Evolutionary conservation across 2,329 filamentous ascomycete genomes (phyloP).

Genomic region (Fusarium nodosum): DNA sequence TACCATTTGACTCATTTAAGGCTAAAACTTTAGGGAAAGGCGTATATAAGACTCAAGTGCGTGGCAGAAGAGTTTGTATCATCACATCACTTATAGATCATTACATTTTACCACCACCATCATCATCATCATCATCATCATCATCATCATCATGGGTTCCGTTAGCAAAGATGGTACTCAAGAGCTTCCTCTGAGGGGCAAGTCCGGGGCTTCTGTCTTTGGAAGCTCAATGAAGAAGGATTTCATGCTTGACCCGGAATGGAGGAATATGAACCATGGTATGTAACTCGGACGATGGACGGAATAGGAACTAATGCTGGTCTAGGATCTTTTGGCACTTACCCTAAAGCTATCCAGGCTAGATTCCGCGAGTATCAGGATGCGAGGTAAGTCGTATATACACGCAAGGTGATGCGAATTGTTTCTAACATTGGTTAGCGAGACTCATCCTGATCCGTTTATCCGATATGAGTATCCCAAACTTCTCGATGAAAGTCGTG

Average conservation of each 20-base stretch:
- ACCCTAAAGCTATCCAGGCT: conserved; percentile 72
- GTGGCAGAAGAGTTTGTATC: not conserved
- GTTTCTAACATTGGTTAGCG: conserved; percentile 52
- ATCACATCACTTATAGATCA: not conserved
- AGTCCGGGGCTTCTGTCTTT: conserved; percentile 45
- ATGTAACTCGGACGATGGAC: conserved; percentile 31
- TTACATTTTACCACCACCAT: conserved; percentile 5
- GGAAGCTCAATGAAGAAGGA: conserved; percentile 66
- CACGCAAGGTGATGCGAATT: not conserved
- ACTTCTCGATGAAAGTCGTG: conserved; percentile 75
- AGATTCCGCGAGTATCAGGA: conserved; percentile 75
- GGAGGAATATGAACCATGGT: conserved; percentile 85
- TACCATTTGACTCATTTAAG: conserved; percentile 38
- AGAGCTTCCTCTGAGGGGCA: conserved; percentile 46
- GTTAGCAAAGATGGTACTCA: conserved; percentile 29
- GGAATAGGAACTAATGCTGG: not conserved
- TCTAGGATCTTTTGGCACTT: conserved; percentile 82
- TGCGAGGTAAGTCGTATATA: conserved; percentile 51
- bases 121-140: no score
- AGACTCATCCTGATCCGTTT: conserved; percentile 80
- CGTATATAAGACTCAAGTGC: conserved; percentile 14
- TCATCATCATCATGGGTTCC: conserved; percentile 44
- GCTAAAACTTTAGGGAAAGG: not conserved
- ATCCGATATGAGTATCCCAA: conserved; percentile 76
- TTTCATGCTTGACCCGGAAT: conserved; percentile 78